These are phyloP conservation scores for Bidens hawaiensis DNA, from an alignment of 140 eudicot genomes.

Conservation along the genomic window DNA sequence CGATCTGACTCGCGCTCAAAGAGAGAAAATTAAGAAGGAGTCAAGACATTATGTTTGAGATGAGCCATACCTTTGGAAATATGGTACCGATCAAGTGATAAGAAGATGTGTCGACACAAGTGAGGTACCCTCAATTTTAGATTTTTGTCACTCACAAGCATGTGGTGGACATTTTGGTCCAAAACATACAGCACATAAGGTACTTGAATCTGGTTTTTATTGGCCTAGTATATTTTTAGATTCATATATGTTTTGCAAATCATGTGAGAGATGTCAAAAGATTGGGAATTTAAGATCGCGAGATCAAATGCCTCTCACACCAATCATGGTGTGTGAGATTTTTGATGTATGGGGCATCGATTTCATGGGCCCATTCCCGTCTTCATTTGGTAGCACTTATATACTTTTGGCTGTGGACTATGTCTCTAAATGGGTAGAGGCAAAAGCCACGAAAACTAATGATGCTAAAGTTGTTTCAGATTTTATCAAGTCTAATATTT, in stretches of 20 bases:
- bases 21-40: neutral
- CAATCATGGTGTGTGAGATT: neutral
- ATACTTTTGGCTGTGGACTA: neutral
- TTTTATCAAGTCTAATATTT: neutral
- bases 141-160: conserved; percentile 14
- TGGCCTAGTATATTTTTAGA: too few species aligned
- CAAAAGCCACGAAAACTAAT: neutral
- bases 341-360: conserved; percentile 3
- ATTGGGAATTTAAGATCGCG: neutral
- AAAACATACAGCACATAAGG: conserved; percentile 3
- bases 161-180: conserved; percentile 29
- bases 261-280: neutral
- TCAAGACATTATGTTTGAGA: neutral
- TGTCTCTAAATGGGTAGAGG: neutral
- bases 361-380: conserved; percentile 4
- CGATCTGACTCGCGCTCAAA: neutral
- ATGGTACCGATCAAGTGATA: neutral
- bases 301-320: neutral
- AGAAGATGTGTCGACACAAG: neutral
- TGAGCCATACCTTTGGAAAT: neutral
- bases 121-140: neutral
- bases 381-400: neutral
- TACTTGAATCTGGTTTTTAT: neutral
- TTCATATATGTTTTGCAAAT: neutral
- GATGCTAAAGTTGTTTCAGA: neutral